These are phyloP conservation scores for Stromatinia cepivora DNA, from an alignment of 2,329 filamentous ascomycete species.

Conservation along the genomic window DNA sequence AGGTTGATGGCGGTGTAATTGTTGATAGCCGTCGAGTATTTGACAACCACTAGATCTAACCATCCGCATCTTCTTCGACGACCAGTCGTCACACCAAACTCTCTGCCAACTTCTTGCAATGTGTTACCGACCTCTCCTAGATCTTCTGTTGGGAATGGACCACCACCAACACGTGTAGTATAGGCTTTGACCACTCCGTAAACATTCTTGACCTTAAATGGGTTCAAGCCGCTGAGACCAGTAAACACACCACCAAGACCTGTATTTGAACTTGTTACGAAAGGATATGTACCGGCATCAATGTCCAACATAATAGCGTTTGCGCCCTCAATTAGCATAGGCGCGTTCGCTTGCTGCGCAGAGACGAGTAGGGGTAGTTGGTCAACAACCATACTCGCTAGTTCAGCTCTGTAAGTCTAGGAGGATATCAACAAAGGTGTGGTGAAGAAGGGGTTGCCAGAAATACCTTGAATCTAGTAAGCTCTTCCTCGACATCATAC, in stretches of 20 bases:
- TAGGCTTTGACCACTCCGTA: constrained; percentile 62
- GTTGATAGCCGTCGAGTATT: constrained; percentile 53
- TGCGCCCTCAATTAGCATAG: constrained; percentile 68
- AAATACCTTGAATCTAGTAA: constrained; percentile 54
- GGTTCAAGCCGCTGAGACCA: constrained; percentile 60
- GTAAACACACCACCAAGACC: constrained; percentile 61
- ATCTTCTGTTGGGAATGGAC: constrained; percentile 68
- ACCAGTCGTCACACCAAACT: constrained; percentile 51
- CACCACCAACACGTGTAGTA: constrained; percentile 55
- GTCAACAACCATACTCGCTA: constrained; percentile 65
- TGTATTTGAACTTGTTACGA: constrained; percentile 34
- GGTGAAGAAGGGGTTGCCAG: constrained; percentile 28
- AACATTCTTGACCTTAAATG: constrained; percentile 59
- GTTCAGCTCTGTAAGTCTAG: constrained; percentile 52
- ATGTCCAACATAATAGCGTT: constrained; percentile 69
- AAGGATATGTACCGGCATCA: constrained; percentile 54
- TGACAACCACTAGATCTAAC: constrained; percentile 54
- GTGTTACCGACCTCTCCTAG: constrained; percentile 47
- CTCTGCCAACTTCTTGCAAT: constrained; percentile 50
- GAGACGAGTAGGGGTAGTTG: constrained; percentile 59
- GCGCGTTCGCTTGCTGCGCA: constrained; percentile 58
- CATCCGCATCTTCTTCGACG: constrained; percentile 61
- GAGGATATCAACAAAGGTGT: constrained; percentile 2
- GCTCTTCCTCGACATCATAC: constrained; percentile 69
- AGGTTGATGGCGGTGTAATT: constrained; percentile 52